These are phyloP conservation scores for Oryza australiensis DNA, from an alignment of 176 grass and related monocot species.

Conservation along the genomic window DNA sequence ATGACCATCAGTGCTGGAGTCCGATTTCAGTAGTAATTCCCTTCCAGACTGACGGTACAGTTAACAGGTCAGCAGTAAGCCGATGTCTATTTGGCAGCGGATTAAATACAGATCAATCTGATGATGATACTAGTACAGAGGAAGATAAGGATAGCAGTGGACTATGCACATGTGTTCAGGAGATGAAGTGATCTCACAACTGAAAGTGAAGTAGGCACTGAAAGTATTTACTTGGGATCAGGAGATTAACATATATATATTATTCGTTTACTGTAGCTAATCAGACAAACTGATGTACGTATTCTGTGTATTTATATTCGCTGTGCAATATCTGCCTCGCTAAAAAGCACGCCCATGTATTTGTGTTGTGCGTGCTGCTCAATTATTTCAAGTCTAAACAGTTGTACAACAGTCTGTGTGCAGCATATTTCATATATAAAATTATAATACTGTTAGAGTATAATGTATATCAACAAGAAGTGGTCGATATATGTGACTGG, in stretches of 20 bases:
- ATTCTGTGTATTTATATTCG: neutral
- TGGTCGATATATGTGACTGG: neutral
- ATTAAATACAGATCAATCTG: neutral
- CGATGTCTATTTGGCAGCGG: conserved; percentile 26
- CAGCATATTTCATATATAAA: neutral
- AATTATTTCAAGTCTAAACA: neutral
- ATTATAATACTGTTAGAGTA: neutral
- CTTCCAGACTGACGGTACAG: neutral
- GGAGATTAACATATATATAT: too few species aligned
- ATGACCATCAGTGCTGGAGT: neutral
- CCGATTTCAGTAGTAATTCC: conserved; percentile 30
- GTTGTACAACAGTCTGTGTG: conserved; percentile 9
- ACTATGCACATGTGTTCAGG: neutral
- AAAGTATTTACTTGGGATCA: neutral
- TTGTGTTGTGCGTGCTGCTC: conserved; percentile 38
- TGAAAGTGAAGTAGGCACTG: neutral
- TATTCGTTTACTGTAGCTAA: neutral
- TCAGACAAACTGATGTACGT: conserved; percentile 15
- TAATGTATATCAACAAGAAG: neutral
- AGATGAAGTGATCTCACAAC: conserved; percentile 13
- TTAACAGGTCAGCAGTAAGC: conserved; percentile 14
- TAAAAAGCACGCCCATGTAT: conserved; percentile 19
- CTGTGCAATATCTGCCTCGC: conserved; percentile 26
- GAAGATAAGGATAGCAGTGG: conserved; percentile 4
- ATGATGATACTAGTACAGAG: neutral